Evolutionary conservation across 805 yeast species (phyloP), one percentile per base, ranked within the genome.

Genomic region (Ogataea nitratoaversa): DNA sequence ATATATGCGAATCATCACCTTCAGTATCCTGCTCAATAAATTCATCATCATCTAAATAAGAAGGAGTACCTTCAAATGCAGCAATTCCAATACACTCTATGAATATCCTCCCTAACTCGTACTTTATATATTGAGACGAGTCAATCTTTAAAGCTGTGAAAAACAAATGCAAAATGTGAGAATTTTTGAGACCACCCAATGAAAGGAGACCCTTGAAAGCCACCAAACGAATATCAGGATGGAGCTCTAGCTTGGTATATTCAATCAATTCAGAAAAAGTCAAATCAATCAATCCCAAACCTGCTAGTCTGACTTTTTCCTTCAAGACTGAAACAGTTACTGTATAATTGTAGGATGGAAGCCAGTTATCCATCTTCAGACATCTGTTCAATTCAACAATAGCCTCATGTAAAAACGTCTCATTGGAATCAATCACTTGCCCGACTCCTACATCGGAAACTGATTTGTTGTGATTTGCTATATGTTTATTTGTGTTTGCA

Each of bases 311-410:
- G 31, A 84, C 70, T 47, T 82, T 84, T 47, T 77, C 81, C 30
- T 64, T 60, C 18, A 89, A 50, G 22, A 89, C 76, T 5, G 76
- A 65, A 20, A 68, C 61, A 14, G 89, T 71, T 30, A 85, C 66
- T 28, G 71, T 46, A 42, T 72, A 58, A 38, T 78, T 82, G 46
- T 75, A 78, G 0, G 95, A 82, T 1, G 96, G 91, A 7, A 83
- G 70, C 95, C 95, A 88, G 32, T 76, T 79, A 54, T 91, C 98
- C 64, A 93, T 71, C 46, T 89, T 79, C 49, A 79, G 78, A 44
- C 80, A 73, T 43, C 97, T 72, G 40, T 81, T 78, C 34, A 93
- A 67, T 54, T 90, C 97, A 6, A 72, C 70, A 7, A 81, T 51
- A 0, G 81, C 78, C 13, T 71, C 73, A 3, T 57, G 49, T 2